A percentile compares a stretch with the other conserved stretches of the same genome.
These are phyloP conservation scores for Moelleriella libera DNA, from an alignment of 2,329 filamentous ascomycete genomes.

Conservation along the genomic window DNA sequence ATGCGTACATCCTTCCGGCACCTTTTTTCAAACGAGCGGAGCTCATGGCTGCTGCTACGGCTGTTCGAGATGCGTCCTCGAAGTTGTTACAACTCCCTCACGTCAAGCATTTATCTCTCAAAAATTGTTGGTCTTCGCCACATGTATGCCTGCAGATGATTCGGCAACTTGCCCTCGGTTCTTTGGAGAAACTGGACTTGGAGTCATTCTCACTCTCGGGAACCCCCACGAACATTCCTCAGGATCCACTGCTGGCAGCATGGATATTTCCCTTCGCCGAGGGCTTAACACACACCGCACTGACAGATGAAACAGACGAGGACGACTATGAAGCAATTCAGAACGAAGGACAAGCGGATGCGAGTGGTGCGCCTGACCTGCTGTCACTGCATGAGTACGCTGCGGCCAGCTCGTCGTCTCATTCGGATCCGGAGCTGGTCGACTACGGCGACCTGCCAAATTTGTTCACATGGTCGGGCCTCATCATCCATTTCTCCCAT, in stretches of 20 bases:
- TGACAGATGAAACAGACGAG: neutral
- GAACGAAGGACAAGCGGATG: no score
- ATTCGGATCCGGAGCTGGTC: neutral
- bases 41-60: constrained; percentile 14
- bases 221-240: constrained; percentile 15
- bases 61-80: constrained; percentile 15
- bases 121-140: constrained; percentile 56
- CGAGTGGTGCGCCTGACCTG: no score
- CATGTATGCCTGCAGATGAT: constrained; percentile 39
- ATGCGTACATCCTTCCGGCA: constrained; percentile 47
- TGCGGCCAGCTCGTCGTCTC: neutral
- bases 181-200: constrained; percentile 39
- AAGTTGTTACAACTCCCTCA: constrained; percentile 37
- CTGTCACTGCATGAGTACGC: neutral
- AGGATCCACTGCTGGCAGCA: constrained; percentile 2
- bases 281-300: neutral
- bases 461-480: constrained; percentile 23
- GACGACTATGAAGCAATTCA: no score
- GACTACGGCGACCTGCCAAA: constrained; percentile 8
- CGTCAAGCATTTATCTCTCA: constrained; percentile 44
- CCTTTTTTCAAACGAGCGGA: constrained; percentile 29
- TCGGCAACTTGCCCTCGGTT: constrained; percentile 27
- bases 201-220: constrained; percentile 52
- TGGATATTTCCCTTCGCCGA: neutral
- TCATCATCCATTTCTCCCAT: constrained; percentile 26